These are phyloP conservation scores for Debaryomyces singareniensis DNA, from an alignment of 1,139 yeast genomes.

Conservation along the genomic window DNA sequence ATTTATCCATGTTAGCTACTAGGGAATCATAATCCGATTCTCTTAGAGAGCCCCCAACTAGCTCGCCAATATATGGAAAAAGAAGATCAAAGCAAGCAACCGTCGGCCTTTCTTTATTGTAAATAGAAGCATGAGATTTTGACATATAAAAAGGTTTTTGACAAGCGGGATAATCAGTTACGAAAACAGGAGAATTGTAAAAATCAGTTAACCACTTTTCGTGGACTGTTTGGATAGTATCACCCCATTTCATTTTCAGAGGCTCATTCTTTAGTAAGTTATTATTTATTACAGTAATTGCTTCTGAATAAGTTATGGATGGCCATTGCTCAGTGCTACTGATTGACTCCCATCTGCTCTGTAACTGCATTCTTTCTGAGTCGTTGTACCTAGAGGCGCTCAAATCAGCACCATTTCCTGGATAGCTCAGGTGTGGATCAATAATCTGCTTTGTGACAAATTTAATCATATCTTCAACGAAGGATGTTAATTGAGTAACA, in stretches of 20 bases:
- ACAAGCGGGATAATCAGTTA: slow-evolving; percentile 75
- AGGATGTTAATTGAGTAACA: slow-evolving; percentile 53
- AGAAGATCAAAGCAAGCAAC: slow-evolving; percentile 89
- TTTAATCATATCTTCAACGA: slow-evolving; percentile 68
- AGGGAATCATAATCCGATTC: slow-evolving; percentile 57
- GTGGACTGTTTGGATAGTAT: slow-evolving; percentile 72
- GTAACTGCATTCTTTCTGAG: slow-evolving; percentile 21
- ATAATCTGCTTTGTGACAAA: slow-evolving; percentile 37
- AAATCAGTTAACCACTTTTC: slow-evolving; percentile 84
- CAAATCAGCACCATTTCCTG: slow-evolving; percentile 35
- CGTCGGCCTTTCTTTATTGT: slow-evolving; percentile 39
- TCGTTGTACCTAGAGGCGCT: slow-evolving; percentile 30
- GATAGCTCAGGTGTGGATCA: slow-evolving; percentile 7
- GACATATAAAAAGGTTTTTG: slow-evolving; percentile 93
- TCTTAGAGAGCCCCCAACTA: slow-evolving; percentile 93
- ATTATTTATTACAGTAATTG: slow-evolving; percentile 42
- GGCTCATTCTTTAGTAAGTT: slow-evolving; percentile 14
- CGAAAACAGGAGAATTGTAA: slow-evolving; percentile 70
- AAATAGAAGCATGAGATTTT: slow-evolving; percentile 23
- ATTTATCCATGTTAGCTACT: slow-evolving; percentile 38
- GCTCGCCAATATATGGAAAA: slow-evolving; percentile 89
- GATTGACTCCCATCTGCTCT: slow-evolving; percentile 28
- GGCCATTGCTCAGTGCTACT: slow-evolving; percentile 50
- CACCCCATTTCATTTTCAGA: slow-evolving; percentile 52
- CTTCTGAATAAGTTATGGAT: slow-evolving; percentile 67